These are phyloP conservation scores for Xylariaceae sp. DNA, from an alignment of 2,329 filamentous ascomycete species.

Conservation along the genomic window DNA sequence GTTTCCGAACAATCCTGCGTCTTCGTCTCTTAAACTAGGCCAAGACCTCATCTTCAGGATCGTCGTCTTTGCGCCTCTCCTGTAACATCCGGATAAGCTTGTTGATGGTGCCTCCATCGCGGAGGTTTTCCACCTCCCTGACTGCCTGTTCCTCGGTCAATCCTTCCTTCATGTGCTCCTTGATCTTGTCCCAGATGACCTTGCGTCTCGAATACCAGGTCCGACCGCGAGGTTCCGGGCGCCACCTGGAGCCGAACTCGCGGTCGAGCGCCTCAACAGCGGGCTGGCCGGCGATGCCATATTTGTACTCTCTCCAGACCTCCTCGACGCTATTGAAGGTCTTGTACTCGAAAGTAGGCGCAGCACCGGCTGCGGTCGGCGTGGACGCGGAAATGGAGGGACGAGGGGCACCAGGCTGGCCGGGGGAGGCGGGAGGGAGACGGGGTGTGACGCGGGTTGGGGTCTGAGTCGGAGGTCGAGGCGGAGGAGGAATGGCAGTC, in stretches of 20 bases:
- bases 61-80: slow-evolving; percentile 33
- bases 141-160: slow-evolving; percentile 34
- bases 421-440: slow-evolving; percentile 27
- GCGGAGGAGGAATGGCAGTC: slow-evolving; percentile 21
- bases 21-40: too few relatives aligned
- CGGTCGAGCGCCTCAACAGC: slow-evolving; percentile 34
- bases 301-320: slow-evolving; percentile 35
- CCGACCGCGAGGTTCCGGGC: slow-evolving; percentile 34
- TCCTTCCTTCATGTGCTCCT: slow-evolving; percentile 33
- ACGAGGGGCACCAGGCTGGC: slow-evolving; percentile 24
- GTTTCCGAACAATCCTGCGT: too few relatives aligned
- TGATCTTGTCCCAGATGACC: slow-evolving; percentile 38
- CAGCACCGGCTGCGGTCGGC: slow-evolving; percentile 21
- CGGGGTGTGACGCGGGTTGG: slow-evolving; percentile 25
- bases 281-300: slow-evolving; percentile 34
- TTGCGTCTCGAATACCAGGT: slow-evolving; percentile 38
- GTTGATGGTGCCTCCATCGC: slow-evolving; percentile 34
- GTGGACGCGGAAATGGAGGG: slow-evolving; percentile 25
- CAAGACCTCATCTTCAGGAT: too few relatives aligned
- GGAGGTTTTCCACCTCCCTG: slow-evolving; percentile 33
- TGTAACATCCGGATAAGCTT: slow-evolving; percentile 35
- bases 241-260: slow-evolving; percentile 34
- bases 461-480: slow-evolving; percentile 25
- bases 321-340: slow-evolving; percentile 34
- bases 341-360: slow-evolving; percentile 33